phyloP scores from a whole-genome alignment of 441 rosid genomes.

The Corymbia citriodora region DNA sequence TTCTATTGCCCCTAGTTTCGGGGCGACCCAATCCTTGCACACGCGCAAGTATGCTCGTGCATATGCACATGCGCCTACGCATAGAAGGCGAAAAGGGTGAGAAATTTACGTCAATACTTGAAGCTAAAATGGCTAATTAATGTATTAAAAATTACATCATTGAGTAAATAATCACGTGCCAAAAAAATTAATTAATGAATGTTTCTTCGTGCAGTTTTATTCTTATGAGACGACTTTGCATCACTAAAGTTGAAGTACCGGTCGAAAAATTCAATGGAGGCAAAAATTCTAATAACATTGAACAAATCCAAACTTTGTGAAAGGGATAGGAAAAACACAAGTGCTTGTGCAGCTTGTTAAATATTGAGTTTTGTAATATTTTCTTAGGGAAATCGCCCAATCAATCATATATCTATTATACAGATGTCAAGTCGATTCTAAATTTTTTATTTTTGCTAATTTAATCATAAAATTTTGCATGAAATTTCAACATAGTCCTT shows the following conservation, averaged over 20 bases:
- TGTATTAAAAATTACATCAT: background rate
- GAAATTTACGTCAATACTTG: background rate
- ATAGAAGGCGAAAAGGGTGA: background rate
- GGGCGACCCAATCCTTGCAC: background rate
- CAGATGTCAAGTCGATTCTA: rapidly evolving
- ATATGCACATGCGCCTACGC: background rate
- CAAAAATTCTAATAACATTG: background rate
- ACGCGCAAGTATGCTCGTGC: background rate
- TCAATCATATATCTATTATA: background rate
- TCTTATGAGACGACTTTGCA: background rate
- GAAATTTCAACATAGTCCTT: background rate
- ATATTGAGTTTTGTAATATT: background rate
- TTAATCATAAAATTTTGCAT: background rate
- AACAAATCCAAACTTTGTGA: background rate
- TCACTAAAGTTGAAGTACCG: background rate
- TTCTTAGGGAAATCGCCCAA: background rate
- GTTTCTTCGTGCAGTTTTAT: background rate
- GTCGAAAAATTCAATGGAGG: background rate
- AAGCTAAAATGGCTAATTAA: background rate
- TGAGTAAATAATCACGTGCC: background rate
- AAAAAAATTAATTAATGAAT: background rate
- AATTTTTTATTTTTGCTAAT: background rate
- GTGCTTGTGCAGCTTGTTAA: background rate
- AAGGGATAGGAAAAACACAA: background rate
- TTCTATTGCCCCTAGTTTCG: background rate